A percentile compares a stretch with the other conserved stretches of the same genome.
Conservation (phyloP, 2,329 filamentous ascomycete species). For the Cryoendolithus antarcticus region DNA sequence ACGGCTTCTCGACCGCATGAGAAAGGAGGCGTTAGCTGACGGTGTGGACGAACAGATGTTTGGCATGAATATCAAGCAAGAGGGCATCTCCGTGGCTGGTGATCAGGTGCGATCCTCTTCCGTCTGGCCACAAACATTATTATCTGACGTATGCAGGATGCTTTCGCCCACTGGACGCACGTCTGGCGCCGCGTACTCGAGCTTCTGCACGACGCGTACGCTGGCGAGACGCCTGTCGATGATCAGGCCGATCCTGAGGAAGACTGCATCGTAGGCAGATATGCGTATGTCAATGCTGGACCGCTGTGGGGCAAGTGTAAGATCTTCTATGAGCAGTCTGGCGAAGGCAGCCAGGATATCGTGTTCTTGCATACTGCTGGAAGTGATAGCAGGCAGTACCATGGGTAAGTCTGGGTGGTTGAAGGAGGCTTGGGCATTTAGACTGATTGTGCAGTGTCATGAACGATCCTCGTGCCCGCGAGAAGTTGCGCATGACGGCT, state of each 20-base stretch:
- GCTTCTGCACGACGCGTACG: slow-evolving; percentile 35
- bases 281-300: slow-evolving; percentile 31
- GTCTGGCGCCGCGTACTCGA: slow-evolving; percentile 38
- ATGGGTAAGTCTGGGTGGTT: no score
- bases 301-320: slow-evolving; percentile 38
- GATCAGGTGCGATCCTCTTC: slow-evolving; percentile 21
- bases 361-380: slow-evolving; percentile 27
- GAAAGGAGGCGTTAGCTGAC: slow-evolving; percentile 5
- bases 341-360: slow-evolving; percentile 35
- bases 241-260: slow-evolving; percentile 25
- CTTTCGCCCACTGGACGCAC: slow-evolving; percentile 34
- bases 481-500: slow-evolving; percentile 37
- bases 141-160: slow-evolving; percentile 9
- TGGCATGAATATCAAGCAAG: slow-evolving; percentile 37
- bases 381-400: slow-evolving; percentile 37
- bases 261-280: slow-evolving; percentile 36
- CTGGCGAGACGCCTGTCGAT: slow-evolving; percentile 32
- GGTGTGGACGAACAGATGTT: slow-evolving; percentile 16
- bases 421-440: no score
- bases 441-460: slow-evolving; percentile 26
- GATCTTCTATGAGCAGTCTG: slow-evolving; percentile 38
- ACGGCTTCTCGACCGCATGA: slow-evolving; percentile 1
- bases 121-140: not conserved
- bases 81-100: slow-evolving; percentile 35
- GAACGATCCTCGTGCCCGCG: slow-evolving; percentile 35